A percentile compares a stretch with the other conserved stretches of the same genome.
Conservation (phyloP, 352 stramenopile genomes). For the Pythium guiyangense region DNA sequence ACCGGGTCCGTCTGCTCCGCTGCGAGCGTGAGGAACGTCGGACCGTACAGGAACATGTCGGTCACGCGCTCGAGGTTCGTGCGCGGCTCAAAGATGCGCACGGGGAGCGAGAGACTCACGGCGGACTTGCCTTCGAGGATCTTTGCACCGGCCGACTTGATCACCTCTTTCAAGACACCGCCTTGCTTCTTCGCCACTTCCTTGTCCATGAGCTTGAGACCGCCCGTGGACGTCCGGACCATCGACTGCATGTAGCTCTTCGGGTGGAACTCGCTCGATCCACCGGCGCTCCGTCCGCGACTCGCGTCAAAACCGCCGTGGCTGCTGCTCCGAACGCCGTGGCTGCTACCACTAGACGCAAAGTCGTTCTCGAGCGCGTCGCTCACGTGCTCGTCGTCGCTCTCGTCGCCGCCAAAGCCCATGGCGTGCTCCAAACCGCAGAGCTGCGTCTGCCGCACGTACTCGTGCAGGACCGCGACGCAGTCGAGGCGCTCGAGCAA, state of each 20-base stretch:
- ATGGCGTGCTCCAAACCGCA: conserved; percentile 31
- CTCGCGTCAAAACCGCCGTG: too few species aligned
- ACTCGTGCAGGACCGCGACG: conserved; percentile 58
- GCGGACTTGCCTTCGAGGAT: conserved; percentile 68
- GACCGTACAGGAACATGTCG: conserved; percentile 77
- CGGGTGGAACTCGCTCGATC: conserved; percentile 48
- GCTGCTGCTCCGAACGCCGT: background rate
- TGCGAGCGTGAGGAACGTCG: conserved; percentile 66
- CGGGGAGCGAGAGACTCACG: conserved; percentile 79
- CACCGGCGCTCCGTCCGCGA: conserved; percentile 23
- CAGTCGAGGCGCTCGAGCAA: conserved; percentile 56
- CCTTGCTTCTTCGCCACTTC: conserved; percentile 83
- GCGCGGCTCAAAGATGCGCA: conserved; percentile 83
- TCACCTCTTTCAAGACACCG: conserved; percentile 82
- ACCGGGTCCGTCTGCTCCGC: conserved; percentile 53
- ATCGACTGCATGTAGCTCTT: conserved; percentile 81
- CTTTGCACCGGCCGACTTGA: conserved; percentile 68
- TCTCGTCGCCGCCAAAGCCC: conserved; percentile 41
- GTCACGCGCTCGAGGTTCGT: conserved; percentile 78
- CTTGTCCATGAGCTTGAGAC: conserved; percentile 81
- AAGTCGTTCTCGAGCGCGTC: too few species aligned
- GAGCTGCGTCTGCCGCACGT: conserved; percentile 54
- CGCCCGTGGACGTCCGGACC: conserved; percentile 65
- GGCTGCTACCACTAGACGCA: conserved; percentile 28
- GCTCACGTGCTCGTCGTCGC: conserved; percentile 27